Base-by-base conservation (phyloP, 805 yeast species). In the Saccharomycopsis lassenensis region DNA sequence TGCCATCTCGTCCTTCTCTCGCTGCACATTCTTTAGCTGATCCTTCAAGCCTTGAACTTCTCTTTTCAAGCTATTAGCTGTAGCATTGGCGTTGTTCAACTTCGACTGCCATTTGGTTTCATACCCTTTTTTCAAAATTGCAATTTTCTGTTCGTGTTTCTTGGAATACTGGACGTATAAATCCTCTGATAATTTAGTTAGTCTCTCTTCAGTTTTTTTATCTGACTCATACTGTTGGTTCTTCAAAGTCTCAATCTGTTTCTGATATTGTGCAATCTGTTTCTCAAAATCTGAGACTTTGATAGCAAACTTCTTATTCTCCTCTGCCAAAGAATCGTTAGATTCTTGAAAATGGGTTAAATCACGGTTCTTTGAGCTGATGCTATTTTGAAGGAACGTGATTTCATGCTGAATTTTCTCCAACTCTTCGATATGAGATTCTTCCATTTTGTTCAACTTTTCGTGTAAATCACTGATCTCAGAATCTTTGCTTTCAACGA, bases 61-160 rank as follows among this genome's bases (percentile, higher is more conserved):
- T 35, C 71, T 62, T 44, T 58, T 58, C 32, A 67, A 51, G 17
- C 62, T 62, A 23, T 63, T 65, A 38, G 61, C 67, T 41, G 70
- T 73, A 27, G 55, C 46, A 8, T 57, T 56, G 17, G 63, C 51
- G 39, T 58, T 63, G 32, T 57, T 63, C 43, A 62, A 58, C 48
- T 63, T 69, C 43, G 53, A 51, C 33, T 64, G 57, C 63, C 69
- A 71, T 47, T 69, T 73, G 22, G 59, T 56, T 46, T 74, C 79
- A 49, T 70, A 73, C 2, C 72, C 74, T 39, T 67, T 65, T 51
- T 72, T 77, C 48, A 77, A 58, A 22, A 72, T 67, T 10, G 66
- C 65, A 6, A 82, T 79, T 53, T 82, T 82, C 35, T 71, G 69
- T 43, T 77, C 83, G 50, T 83, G 93, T 51, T 83, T 82, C 33